Base-by-base conservation (phyloP, 768 basidiomycete genomes). In the Rhizopogon roseolus region DNA sequence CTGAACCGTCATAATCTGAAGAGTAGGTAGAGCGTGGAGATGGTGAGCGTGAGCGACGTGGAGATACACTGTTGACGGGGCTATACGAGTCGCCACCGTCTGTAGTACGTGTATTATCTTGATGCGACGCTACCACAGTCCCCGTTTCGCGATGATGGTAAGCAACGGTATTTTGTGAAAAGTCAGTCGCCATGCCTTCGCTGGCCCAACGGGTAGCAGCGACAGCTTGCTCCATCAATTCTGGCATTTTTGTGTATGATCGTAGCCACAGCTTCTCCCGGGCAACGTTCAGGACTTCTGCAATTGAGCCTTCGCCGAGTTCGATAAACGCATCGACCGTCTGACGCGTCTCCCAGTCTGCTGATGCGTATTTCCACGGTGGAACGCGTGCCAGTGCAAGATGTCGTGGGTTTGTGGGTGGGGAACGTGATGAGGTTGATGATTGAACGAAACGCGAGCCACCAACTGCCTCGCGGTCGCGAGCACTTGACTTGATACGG, bases 211-310 rank as follows among this genome's bases (percentile, higher is more conserved):
- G 70, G 10, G 76, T 69, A 42, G 88, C 82, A 25, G 86, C 86
- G 7, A 88, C 66, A 3, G 85, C 84, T 57, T 88, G 86, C 57
- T 75, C 73, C 66, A 88, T 78, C 63, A 89, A 76, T 53, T 86
- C 84, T 1, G 74, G 72, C 55, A 89, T 75, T 57, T 84, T 84
- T 0, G 89, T 91, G 62, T 81, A 66, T 39, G 70, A 75, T 37
- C 81, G 72, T 45, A 90, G 64, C 89, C 89, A 91, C 52, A 76
- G 73, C 65, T 88, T 86, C 66, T 90, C 89, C 56, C 81, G 75
- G 14, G 85, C 84, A 28, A 86, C 66, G 29, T 64, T 64, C 34
- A 89, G 64, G 19, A 90, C 82, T 43, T 87, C 83, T 41, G 64
- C 60, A 54, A 90, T 78, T 6, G 74, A 78, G 19, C 88, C 88